Base-by-base conservation (phyloP, 352 stramenopile species). In the Pseudoperonospora humuli region DNA sequence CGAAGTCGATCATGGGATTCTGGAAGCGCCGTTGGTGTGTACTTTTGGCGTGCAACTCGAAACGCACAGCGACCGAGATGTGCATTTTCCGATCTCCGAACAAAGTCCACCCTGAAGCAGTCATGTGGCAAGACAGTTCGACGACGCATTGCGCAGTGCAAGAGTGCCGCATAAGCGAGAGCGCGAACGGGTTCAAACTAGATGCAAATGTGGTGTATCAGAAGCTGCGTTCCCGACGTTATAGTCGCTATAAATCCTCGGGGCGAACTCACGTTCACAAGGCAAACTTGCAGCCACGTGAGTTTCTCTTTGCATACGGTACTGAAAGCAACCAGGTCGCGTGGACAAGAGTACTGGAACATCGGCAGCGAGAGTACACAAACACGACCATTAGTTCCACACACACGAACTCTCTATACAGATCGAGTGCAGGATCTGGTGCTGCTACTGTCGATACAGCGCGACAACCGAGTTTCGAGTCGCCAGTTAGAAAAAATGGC, bases 21-120 rank as follows among this genome's bases (percentile, higher is more conserved):
- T 91, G 75, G 75, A 83, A 73, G 47, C 67, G 55, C 3, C 70
- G 76, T 24, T 88, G 70, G 68, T 75, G 60, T 36, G 67, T 85
- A 17, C 50, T 73, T 20, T 39, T 85, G 5, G 63, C 69, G 14
- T 84, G 75, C 39, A 69, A 80, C 23, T 33, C 45, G 5, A 62
- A 75, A 21, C 62, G 43, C 39, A 53, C 61, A 13, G 44, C 65
- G 1, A 61, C 65, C 7, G 76, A 89, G 45, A 43, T 89, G 7
- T 70, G 67, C 24, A 44, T 89, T 15, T 85, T 81, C 29, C 46
- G 45, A 6, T 36, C 64, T 5, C 67, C 66, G 7, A 45, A 52
- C 31, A 55, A 73, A 47, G 23, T 62, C 0, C 40, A 64, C 11
- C 75, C 72, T 3, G 49, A 67, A 13, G 59, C 61, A 14, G 61